Base-by-base conservation (phyloP, 2,329 filamentous ascomycete genomes). In the Alternaria brassicae region DNA sequence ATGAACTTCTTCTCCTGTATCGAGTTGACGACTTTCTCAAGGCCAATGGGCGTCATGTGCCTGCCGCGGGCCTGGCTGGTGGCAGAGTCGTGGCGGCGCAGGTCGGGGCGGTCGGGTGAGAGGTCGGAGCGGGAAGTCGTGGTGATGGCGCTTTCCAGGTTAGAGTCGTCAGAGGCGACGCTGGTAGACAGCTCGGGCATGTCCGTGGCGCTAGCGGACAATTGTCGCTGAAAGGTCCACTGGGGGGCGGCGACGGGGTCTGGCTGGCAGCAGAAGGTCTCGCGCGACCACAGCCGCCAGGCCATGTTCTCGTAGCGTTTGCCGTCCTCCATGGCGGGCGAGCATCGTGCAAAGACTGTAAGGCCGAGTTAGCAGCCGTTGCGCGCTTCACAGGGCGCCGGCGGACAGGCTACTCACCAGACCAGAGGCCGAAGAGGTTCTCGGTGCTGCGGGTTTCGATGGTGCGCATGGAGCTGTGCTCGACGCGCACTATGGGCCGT, bases 381-480 rank as follows among this genome's bases (percentile, higher is more conserved):
- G 23, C 41, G 37, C 25, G 17, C 49, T 39, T 25, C 23, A 41
- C 49, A 51, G n/a, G 48, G 19, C 23, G 21, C 28, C 32, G 17
- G 4, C n/a, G 49, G 50, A 59, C 53, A 59, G 19, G 50, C 58
- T 44, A 85, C 91, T 86, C 81, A 96, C 93, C 92, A 78, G 92
- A 94, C 93, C 93, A 97, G 87, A 98, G 96, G 83, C 91, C 93
- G 81, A 95, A 96, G 51, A 98, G 87, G 76, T 93, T 96, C 81
- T 96, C 92, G 27, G 92, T 89, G 78, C 96, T 96, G 68, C 90
- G 86, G 1, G 94, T 97, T 81, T 98, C 93, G 73, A 98, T 92
- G 78, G 96, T 92, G 83, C 95, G 91, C 78, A 99, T 93, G 70
- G 94, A 90, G 76, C 90, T 91, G 66, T 92, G 89, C 82, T 97